A percentile compares a stretch with the other conserved stretches of the same genome.
phyloP scores from a whole-genome alignment of 2,329 filamentous ascomycete genomes.

The Myrmaecium sp. region DNA sequence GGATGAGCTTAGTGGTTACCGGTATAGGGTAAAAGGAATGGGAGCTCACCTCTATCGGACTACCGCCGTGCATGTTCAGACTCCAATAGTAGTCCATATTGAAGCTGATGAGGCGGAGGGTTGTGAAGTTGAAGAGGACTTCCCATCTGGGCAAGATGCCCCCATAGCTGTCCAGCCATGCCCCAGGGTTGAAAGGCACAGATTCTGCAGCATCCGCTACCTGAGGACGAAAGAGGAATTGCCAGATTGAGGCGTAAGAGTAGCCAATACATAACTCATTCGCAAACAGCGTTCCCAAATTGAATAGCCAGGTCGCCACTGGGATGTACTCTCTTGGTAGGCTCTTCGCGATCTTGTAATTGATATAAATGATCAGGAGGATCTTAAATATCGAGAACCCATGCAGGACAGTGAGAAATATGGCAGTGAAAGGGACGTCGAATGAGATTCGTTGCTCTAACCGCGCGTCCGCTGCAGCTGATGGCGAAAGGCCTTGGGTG shows the following conservation, averaged over 20 bases:
- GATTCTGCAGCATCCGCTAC: slow-evolving; percentile 23
- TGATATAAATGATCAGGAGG: slow-evolving; percentile 59
- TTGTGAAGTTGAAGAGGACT: slow-evolving; percentile 92
- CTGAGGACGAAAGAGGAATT: slow-evolving; percentile 28
- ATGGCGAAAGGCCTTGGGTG: slow-evolving; percentile 24
- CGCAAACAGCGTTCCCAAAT: slow-evolving; percentile 67
- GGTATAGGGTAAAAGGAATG: not conserved
- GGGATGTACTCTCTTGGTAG: slow-evolving; percentile 59
- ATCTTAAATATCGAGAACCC: slow-evolving; percentile 77
- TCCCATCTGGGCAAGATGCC: slow-evolving; percentile 88
- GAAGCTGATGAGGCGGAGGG: slow-evolving; percentile 85
- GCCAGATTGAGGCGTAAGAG: slow-evolving; percentile 46
- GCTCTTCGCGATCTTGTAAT: slow-evolving; percentile 61
- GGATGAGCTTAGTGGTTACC: slow-evolving; percentile 47
- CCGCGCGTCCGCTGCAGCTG: slow-evolving; percentile 35
- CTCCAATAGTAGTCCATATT: slow-evolving; percentile 97
- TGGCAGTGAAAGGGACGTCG: slow-evolving; percentile 62
- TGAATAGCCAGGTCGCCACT: slow-evolving; percentile 73
- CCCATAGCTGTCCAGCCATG: slow-evolving; percentile 59
- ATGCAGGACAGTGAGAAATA: slow-evolving; percentile 67
- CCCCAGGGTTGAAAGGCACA: slow-evolving; percentile 38
- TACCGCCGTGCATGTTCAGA: slow-evolving; percentile 44
- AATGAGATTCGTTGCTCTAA: slow-evolving; percentile 56
- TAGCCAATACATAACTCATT: slow-evolving; percentile 79
- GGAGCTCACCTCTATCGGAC: slow-evolving; percentile 60